Evolutionary conservation across 257 asterid genomes (phyloP).

Genomic region (Petrea volubilis): DNA sequence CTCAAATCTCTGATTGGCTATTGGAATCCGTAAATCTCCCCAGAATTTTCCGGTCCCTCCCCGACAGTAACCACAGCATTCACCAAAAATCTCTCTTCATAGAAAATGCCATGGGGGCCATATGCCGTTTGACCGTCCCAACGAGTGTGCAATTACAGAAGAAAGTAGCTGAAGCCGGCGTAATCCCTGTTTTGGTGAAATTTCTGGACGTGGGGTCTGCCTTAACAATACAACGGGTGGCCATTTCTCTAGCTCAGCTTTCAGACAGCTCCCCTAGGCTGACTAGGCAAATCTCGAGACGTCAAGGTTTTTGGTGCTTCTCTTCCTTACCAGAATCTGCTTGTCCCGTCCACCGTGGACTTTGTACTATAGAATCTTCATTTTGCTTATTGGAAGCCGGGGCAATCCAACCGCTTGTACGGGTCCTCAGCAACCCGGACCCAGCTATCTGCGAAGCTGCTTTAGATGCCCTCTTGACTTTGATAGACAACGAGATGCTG

Average conservation of each 20-base stretch:
- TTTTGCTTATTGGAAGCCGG: slow-evolving; percentile 60
- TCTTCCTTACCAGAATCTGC: slow-evolving; percentile 38
- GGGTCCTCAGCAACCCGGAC: slow-evolving; percentile 49
- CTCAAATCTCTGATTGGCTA: slow-evolving; percentile 51
- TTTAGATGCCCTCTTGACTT: slow-evolving; percentile 63
- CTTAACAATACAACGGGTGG: slow-evolving; percentile 40
- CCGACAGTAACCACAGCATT: slow-evolving; percentile 21
- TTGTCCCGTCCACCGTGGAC: slow-evolving; percentile 60
- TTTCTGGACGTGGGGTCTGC: slow-evolving; percentile 49
- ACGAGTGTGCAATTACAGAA: slow-evolving; percentile 40
- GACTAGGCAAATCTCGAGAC: slow-evolving; percentile 43
- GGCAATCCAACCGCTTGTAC: slow-evolving; percentile 49
- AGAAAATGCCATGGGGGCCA: slow-evolving; percentile 59
- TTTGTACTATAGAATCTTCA: slow-evolving; percentile 48
- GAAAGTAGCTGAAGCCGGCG: slow-evolving; percentile 56
- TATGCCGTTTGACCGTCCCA: slow-evolving; percentile 48
- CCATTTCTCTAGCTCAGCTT: slow-evolving; percentile 54
- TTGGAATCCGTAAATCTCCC: slow-evolving; percentile 43
- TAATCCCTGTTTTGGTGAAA: slow-evolving; percentile 43
- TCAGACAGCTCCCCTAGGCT: slow-evolving; percentile 47
- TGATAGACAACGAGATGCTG: slow-evolving; percentile 43
- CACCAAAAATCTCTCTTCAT: slow-evolving; percentile 31
- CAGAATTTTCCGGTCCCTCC: slow-evolving; percentile 32
- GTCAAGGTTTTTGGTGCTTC: slow-evolving; percentile 55
- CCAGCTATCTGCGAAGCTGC: slow-evolving; percentile 57